Evolutionary conservation across 2,329 filamentous ascomycete genomes (phyloP).

Genomic region (Trichoderma sp.): DNA sequence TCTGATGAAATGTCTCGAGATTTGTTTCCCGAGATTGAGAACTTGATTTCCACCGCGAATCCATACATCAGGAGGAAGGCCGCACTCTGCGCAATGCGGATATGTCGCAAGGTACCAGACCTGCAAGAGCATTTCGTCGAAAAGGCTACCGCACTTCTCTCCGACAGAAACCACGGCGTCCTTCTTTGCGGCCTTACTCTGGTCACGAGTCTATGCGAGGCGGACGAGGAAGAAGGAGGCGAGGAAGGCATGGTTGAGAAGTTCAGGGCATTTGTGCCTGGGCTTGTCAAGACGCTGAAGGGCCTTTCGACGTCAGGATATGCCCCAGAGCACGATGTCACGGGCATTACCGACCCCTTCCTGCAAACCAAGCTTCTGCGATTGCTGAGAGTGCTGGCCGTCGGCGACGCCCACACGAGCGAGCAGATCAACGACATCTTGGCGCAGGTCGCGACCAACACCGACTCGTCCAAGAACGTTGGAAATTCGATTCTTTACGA

Average conservation of each 20-base stretch:
- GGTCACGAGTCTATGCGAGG: conserved; percentile 89
- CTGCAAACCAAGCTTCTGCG: conserved; percentile 94
- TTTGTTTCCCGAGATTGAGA: conserved; percentile 94
- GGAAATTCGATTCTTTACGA: conserved; percentile 98
- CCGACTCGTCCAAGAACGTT: conserved; percentile 96
- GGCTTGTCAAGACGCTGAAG: conserved; percentile 87
- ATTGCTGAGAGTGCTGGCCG: conserved; percentile 79
- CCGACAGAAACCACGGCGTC: conserved; percentile 95
- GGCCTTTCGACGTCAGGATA: conserved; percentile 93
- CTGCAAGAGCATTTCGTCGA: conserved; percentile 96
- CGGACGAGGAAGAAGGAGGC: conserved; percentile 88
- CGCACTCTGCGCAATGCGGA: conserved; percentile 97
- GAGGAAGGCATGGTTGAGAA: conserved; percentile 87
- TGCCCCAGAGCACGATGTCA: conserved; percentile 96
- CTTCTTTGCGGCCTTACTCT: conserved; percentile 89
- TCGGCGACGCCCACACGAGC: conserved; percentile 83
- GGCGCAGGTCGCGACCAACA: conserved; percentile 96
- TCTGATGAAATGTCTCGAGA: conserved; percentile 98
- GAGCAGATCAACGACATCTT: conserved; percentile 99
- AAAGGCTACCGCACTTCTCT: conserved; percentile 83
- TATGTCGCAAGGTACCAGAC: conserved; percentile 97
- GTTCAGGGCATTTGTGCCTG: conserved; percentile 83
- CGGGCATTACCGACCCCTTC: conserved; percentile 96
- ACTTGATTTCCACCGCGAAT: conserved; percentile 86
- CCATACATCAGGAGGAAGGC: conserved; percentile 98